phyloP scores from a whole-genome alignment of 495 filamentous ascomycete species.

The Tuber brumale region DNA sequence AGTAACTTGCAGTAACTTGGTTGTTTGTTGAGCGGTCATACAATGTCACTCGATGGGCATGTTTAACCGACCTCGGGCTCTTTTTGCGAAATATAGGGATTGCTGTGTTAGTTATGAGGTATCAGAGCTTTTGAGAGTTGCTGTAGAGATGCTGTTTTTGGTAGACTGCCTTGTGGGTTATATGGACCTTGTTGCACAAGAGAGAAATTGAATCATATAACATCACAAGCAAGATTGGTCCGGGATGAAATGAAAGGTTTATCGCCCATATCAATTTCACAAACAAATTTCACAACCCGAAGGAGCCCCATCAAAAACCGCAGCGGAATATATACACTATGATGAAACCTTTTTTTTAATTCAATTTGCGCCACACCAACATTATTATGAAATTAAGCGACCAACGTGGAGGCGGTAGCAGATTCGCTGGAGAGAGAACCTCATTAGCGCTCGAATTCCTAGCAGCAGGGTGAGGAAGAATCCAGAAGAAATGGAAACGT shows the following conservation, averaged over 20 bases:
- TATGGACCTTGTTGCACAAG: neutral
- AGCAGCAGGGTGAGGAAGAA: neutral
- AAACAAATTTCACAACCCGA: neutral
- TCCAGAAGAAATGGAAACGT: conserved; percentile 11
- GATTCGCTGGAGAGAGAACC: conserved; percentile 43
- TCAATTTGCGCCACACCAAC: neutral
- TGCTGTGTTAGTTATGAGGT: neutral
- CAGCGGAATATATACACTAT: neutral
- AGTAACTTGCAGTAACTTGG: neutral
- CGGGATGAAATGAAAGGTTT: neutral
- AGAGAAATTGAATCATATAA: neutral
- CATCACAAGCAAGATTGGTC: neutral
- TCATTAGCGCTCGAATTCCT: neutral
- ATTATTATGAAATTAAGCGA: conserved; percentile 28
- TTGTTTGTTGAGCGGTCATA: neutral
- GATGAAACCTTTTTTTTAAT: neutral
- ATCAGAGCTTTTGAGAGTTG: neutral
- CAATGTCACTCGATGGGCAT: neutral
- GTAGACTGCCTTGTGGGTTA: neutral
- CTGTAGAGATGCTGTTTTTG: neutral
- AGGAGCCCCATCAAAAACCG: neutral
- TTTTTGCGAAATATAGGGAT: neutral
- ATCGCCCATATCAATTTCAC: neutral
- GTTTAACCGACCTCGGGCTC: neutral
- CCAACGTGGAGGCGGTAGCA: conserved; percentile 50